Percentiles rank a stretch among this genome's conserved stretches.
Evolutionary conservation across 768 basidiomycete species (phyloP).

Genomic region (Pleurotus giganteus): DNA sequence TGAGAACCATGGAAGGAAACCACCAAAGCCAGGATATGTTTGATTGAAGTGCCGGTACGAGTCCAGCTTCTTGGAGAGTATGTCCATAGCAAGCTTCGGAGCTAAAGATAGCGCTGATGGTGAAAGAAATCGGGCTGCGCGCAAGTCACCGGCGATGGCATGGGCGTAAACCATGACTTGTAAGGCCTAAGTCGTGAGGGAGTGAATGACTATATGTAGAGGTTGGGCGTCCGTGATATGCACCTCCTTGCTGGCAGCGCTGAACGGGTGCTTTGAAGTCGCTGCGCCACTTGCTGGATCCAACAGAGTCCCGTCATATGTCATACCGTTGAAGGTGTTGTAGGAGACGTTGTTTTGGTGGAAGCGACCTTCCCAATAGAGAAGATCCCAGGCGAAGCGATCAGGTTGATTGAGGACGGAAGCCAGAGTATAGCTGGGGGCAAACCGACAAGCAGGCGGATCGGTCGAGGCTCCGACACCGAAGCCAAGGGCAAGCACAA

Average conservation of each 20-base stretch:
- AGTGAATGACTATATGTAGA: not conserved
- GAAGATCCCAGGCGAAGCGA: conserved; percentile 18
- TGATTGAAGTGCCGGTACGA: conserved; percentile 18
- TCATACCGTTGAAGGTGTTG: conserved; percentile 23
- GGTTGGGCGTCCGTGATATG: not conserved
- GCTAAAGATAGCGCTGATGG: conserved; percentile 14
- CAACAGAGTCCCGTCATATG: conserved; percentile 22
- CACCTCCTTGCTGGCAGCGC: conserved; percentile 22
- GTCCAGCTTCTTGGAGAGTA: conserved; percentile 18
- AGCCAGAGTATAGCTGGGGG: conserved; percentile 2
- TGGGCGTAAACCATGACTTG: conserved; percentile 23
- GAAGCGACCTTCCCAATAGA: conserved; percentile 23
- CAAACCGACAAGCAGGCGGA: not conserved
- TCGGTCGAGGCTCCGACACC: not conserved
- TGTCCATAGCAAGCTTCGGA: conserved; percentile 16
- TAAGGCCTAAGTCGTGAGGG: conserved; percentile 4
- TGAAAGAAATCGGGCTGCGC: conserved; percentile 21
- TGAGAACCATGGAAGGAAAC: conserved; percentile 22
- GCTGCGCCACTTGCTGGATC: conserved; percentile 18
- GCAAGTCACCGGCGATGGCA: conserved; percentile 17
- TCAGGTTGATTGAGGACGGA: conserved; percentile 12
- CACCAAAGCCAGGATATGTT: conserved; percentile 24
- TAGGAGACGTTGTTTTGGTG: conserved; percentile 24
- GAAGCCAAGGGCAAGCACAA: not conserved
- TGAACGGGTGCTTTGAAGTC: conserved; percentile 20